phyloP scores from a whole-genome alignment of 352 stramenopile species.

The Pythium periplocum region DNA sequence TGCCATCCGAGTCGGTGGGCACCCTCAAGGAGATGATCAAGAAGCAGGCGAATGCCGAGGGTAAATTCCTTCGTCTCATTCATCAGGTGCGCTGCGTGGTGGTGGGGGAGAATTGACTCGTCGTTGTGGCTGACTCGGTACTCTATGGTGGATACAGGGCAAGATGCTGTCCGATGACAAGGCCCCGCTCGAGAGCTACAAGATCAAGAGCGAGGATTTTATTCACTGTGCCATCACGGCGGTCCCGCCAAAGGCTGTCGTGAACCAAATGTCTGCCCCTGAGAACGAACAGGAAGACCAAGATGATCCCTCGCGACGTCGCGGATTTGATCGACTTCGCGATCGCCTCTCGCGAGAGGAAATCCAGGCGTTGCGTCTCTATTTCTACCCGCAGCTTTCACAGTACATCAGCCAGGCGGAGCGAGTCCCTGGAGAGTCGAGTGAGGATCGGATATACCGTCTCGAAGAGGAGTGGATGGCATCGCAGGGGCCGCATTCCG shows the following conservation, averaged over 20 bases:
- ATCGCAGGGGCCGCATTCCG: conserved; percentile 77
- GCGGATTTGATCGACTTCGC: conserved; percentile 75
- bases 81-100: conserved; percentile 36
- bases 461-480: conserved; percentile 88
- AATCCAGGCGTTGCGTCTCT: conserved; percentile 76
- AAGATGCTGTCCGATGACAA: conserved; percentile 86
- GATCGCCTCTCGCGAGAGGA: conserved; percentile 82
- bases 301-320: conserved; percentile 48
- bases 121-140: too few species aligned
- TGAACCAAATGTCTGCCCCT: conserved; percentile 56
- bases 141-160: conserved; percentile 20
- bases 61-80: conserved; percentile 83
- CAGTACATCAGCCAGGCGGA: conserved; percentile 81
- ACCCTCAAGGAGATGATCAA: conserved; percentile 78
- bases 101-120: too few species aligned
- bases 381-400: conserved; percentile 86
- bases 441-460: conserved; percentile 85
- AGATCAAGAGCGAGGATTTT: conserved; percentile 79
- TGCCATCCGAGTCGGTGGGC: conserved; percentile 43
- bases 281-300: conserved; percentile 50
- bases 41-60: conserved; percentile 64
- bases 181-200: conserved; percentile 62
- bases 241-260: conserved; percentile 64
- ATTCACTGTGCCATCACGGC: conserved; percentile 84
- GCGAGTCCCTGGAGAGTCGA: conserved; percentile 64